Conservation (phyloP, 176 grass and related monocot genomes). For the Microstegium vimineum region DNA sequence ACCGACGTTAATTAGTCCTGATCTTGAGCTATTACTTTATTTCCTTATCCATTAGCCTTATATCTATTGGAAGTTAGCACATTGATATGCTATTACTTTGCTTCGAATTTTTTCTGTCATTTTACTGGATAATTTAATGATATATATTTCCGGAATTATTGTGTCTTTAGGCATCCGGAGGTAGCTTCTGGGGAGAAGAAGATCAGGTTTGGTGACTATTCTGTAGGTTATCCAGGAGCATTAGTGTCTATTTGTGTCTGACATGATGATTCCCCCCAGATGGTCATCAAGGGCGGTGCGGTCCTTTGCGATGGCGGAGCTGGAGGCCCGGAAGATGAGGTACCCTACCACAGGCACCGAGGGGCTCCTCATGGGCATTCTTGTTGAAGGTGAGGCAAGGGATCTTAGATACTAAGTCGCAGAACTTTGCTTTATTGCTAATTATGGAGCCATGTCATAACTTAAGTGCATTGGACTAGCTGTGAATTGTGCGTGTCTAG, state of each 20-base stretch:
- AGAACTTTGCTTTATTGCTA: neutral
- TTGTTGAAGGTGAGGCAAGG: slow-evolving; percentile 64
- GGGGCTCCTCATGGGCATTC: slow-evolving; percentile 80
- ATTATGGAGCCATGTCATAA: neutral
- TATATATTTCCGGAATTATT: neutral
- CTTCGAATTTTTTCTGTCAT: neutral
- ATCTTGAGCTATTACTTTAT: neutral
- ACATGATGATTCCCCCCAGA: slow-evolving; percentile 36
- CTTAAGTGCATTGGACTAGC: neutral
- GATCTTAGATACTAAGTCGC: neutral
- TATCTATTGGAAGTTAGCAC: slow-evolving; percentile 2
- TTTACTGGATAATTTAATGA: slow-evolving; percentile 10
- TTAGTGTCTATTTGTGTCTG: slow-evolving; percentile 1
- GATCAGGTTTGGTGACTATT: slow-evolving; percentile 33
- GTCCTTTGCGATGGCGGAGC: slow-evolving; percentile 73
- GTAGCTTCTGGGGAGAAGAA: slow-evolving; percentile 43
- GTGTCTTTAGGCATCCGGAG: slow-evolving; percentile 37
- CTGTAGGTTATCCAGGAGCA: neutral
- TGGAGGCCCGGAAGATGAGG: slow-evolving; percentile 80
- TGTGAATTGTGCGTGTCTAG: neutral
- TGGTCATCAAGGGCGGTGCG: slow-evolving; percentile 83
- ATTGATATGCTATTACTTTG: neutral
- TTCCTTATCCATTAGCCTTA: neutral
- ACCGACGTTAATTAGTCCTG: neutral
- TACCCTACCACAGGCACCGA: slow-evolving; percentile 72